Conservation (phyloP, 2,329 filamentous ascomycete genomes). For the Lasiodiplodia sp. region DNA sequence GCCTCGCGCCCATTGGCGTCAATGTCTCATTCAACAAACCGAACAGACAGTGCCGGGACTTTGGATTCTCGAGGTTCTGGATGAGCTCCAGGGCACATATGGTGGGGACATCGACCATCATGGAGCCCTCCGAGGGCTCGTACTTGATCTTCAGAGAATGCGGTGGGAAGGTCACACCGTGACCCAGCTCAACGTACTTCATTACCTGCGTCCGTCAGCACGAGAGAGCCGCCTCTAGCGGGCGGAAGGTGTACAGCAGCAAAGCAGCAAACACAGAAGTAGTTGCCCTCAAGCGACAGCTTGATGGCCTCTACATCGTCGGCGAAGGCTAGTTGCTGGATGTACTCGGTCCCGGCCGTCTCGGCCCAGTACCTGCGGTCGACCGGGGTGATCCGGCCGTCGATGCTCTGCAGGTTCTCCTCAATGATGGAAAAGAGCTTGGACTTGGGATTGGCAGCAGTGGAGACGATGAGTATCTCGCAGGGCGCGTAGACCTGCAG, state of each 20-base stretch:
- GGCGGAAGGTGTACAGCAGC: constrained; percentile 68
- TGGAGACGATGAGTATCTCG: constrained; percentile 78
- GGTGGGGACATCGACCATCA: constrained; percentile 94
- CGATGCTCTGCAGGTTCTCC: constrained; percentile 70
- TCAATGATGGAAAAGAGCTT: constrained; percentile 78
- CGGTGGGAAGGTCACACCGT: constrained; percentile 72
- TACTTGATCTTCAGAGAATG: constrained; percentile 87
- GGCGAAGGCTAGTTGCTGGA: constrained; percentile 78
- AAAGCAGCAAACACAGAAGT: constrained; percentile 84
- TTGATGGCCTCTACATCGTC: constrained; percentile 84
- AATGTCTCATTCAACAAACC: constrained; percentile 83
- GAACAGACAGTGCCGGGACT: constrained; percentile 83
- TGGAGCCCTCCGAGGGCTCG: constrained; percentile 85
- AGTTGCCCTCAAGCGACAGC: constrained; percentile 80
- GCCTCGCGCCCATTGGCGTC: constrained; percentile 86
- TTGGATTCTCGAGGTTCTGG: constrained; percentile 79
- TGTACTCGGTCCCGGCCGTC: constrained; percentile 75
- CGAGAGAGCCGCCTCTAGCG: constrained; percentile 26
- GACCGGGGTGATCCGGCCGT: constrained; percentile 64
- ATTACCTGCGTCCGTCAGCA: constrained; percentile 64
- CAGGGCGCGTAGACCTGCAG: constrained; percentile 81
- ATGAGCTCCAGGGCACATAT: constrained; percentile 88
- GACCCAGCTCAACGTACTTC: constrained; percentile 77
- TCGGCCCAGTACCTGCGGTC: constrained; percentile 89
- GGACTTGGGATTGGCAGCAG: constrained; percentile 73